Base-by-base conservation (phyloP, 176 grass and related monocot genomes). In the Paspalum notatum region DNA sequence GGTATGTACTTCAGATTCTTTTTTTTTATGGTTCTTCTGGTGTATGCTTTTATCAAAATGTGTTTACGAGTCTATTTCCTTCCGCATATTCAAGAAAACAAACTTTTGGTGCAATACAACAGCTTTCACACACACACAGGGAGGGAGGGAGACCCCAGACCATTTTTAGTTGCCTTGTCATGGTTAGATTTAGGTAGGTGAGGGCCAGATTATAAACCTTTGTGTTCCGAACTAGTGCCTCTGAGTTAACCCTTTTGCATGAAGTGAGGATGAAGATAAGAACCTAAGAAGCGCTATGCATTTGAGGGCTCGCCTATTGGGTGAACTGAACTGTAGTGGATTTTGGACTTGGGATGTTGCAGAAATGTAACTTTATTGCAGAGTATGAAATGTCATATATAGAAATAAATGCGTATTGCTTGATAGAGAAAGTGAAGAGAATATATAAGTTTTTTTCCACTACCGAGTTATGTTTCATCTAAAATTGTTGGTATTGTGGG, bases 381-480 rank as follows among this genome's bases (percentile, higher is more conserved):
- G 38, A 22, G 20, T 18, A 63, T 48, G 22, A 16, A 62, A 8
- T 48, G 58, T 0, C 45, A 8, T 9, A 27, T 61, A 9, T 76
- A 27, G 41, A 76, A 76, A 51, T 70, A 62, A 75, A 48, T 66
- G 61, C 52, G 14, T 81, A 72, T 38, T 75, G 75, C 42, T 75
- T 43, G 52, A 75, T 67, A 86, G 50, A 81, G 6, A 9, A 53
- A 61, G 25, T 32, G 38, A 62, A 82, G 20, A 71, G n/a, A 68
- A 54, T 11, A 77, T 17, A 72, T 76, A n/a, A 82, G 74, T 75
- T 45, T 77, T 77, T 48, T 47, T 76, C n/a, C 12, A 27, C 7
- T 20, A n/a, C 68, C 7, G 17, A 53, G 61, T 27, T 82, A 38
- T 71, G 68, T 8, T 70, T 71, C 39, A 63, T 87, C 39, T 47